Base-by-base conservation (phyloP, 75 land plant species). In the Selaginella tamariscina region DNA sequence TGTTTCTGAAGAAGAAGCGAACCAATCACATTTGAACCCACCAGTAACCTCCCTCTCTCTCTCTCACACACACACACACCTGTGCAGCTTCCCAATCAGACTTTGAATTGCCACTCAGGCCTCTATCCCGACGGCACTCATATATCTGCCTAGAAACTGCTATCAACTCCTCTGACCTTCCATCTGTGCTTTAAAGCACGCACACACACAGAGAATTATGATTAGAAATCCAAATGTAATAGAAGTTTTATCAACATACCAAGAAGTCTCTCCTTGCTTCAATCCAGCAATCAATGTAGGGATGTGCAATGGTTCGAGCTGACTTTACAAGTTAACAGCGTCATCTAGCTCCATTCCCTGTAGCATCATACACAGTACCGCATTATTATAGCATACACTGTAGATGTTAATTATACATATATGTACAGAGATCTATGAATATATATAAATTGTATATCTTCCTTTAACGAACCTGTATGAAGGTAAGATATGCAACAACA, bases 211-310 rank as follows among this genome's bases (percentile, higher is more conserved):
- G 18, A 49, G 20, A 20, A 11, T 49, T 49, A 49, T 49, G 20
- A 49, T 20, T 11, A 49, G 54, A 11, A 49, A 49, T 11, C 20
- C 11, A 11, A 20, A 11, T 11, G 20, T 20, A 49, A 20, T 11
- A 49, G 20, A 49, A 49, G 5, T 23, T 26, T 23, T 21, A 59
- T n/a, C 8, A 59, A 8, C 62, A 59, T 59, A 2, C 65, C 70
- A 0, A 72, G 70, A 0, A 72, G 29, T 64, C 73, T 65, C 73
- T 65, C 65, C 68, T 39, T 0, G 60, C 73, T 65, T 72, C 73
- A 8, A 39, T 28, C 73, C 73, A 72, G 22, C 73, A 72, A 27
- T 72, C 73, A n/a, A 72, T 72, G 22, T 72, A 72, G 26, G 73
- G 73, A 20, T 72, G 73, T 1, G 73, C 73, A 32, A 72, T 64